Evolutionary conservation across 2,329 filamentous ascomycete genomes (phyloP).

Genomic region (Aphanocladium album): DNA sequence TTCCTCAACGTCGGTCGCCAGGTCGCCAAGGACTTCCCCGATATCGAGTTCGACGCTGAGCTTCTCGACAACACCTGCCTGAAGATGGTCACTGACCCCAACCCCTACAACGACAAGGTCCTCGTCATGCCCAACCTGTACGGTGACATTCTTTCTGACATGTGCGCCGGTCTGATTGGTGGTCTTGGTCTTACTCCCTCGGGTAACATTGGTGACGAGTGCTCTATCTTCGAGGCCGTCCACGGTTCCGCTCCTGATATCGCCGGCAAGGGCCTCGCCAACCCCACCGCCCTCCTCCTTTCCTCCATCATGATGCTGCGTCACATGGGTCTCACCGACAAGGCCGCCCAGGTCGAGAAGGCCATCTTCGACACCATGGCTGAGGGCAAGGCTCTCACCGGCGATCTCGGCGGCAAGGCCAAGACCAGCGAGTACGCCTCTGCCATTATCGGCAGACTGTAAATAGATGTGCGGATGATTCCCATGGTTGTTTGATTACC

Average conservation of each 20-base stretch:
- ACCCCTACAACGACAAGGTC: constrained; percentile 98
- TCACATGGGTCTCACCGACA: constrained; percentile 86
- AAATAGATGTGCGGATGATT: constrained; percentile 24
- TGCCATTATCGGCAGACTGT: constrained; percentile 75
- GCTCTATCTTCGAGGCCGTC: constrained; percentile 99
- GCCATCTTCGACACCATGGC: constrained; percentile 93
- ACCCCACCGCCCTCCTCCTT: constrained; percentile 93
- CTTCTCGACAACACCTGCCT: constrained; percentile 98
- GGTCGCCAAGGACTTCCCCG: constrained; percentile 90
- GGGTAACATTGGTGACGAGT: constrained; percentile 98
- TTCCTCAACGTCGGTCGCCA: constrained; percentile 85
- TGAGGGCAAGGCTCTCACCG: constrained; percentile 93
- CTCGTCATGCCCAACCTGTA: constrained; percentile 98
- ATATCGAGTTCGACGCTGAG: constrained; percentile 95
- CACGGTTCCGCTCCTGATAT: constrained; percentile 97
- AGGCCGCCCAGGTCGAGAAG: constrained; percentile 84
- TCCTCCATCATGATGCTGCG: constrained; percentile 99
- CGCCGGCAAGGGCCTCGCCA: constrained; percentile 90
- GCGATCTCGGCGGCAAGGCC: constrained; percentile 91
- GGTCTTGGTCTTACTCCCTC: constrained; percentile 95
- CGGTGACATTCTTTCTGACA: constrained; percentile 98
- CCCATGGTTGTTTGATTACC: constrained; percentile 12
- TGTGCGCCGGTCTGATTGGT: constrained; percentile 98
- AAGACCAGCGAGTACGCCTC: constrained; percentile 93
- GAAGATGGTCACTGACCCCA: constrained; percentile 95